Base-by-base conservation (phyloP, 805 yeast genomes). In the Komagataella phaffii region DNA sequence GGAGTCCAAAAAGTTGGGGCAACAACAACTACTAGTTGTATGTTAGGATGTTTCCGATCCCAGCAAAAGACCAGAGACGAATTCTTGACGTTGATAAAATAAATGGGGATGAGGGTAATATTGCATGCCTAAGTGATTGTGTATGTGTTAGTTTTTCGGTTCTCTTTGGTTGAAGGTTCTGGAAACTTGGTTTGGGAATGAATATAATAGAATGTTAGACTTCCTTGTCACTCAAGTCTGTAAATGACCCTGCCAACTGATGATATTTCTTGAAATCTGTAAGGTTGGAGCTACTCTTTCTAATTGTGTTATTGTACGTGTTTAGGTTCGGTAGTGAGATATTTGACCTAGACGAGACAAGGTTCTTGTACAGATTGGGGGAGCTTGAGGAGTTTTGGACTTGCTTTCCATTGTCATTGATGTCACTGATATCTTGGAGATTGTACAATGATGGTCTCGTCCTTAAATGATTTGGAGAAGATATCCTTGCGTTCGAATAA, bases 1-100 rank as follows among this genome's bases (percentile, higher is more conserved):
- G 99, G 99, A 52, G 88, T 93, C 24, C 97, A 93, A 67, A 93
- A 93, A 68, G 81, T 96, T 0, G 97, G 98, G 1, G 85, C 96
- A 17, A 77, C 86, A 17, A 93, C 99, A 2, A 82, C 89, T 40
- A 93, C 99, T 17, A 87, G 96, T 61, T 91, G 98, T 64, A 91
- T 93, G 97, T 76, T 93, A 59, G 99, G 99, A 7, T 86, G 96
- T 58, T 93, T 93, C 74, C 78, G 97, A 62, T 85, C 83, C 52
- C 88, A 88, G 46, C 96, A 90, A 66, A 88, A 88, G 73, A 93
- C 99, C 2, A 80, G 99, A 63, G 99, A 93, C 63, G 99, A 93
- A 68, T 93, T 93, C 61, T 75, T 93, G 63, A 84, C 90, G 10
- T 72, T 90, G 55, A 71, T 90, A 59, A 85, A 85, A 14, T 30